These are phyloP conservation scores for Lodderomyces metapsilosis DNA, from an alignment of 1,139 yeast genomes.

Conservation along the genomic window DNA sequence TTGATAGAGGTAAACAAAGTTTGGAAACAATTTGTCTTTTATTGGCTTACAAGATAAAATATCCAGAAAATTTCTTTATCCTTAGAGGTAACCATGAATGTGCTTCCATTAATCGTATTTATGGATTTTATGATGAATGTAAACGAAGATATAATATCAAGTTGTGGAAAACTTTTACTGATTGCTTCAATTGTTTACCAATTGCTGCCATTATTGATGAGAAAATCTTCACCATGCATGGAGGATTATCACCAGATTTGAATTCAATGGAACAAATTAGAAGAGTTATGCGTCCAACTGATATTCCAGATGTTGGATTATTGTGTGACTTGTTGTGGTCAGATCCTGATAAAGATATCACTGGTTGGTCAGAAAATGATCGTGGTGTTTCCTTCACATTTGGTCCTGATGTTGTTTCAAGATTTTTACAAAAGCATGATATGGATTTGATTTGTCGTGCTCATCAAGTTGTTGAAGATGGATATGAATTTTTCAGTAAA, in stretches of 20 bases:
- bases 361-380: slow-evolving; percentile 98
- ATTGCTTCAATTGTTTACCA: slow-evolving; percentile 96
- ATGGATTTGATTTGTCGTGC: slow-evolving; percentile 98
- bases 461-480: slow-evolving; percentile 98
- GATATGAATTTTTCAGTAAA: slow-evolving; percentile 94
- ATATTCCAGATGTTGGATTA: slow-evolving; percentile 95
- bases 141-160: slow-evolving; percentile 95
- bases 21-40: slow-evolving; percentile 90
- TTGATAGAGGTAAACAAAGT: slow-evolving; percentile 97
- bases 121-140: slow-evolving; percentile 97
- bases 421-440: slow-evolving; percentile 92
- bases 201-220: slow-evolving; percentile 98
- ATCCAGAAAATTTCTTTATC: slow-evolving; percentile 95
- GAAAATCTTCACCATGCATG: slow-evolving; percentile 97
- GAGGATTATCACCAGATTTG: slow-evolving; percentile 95
- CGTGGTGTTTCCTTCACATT: slow-evolving; percentile 97
- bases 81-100: slow-evolving; percentile 97
- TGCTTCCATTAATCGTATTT: slow-evolving; percentile 94
- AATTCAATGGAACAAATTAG: slow-evolving; percentile 97
- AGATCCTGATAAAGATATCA: slow-evolving; percentile 96
- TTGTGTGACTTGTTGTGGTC: slow-evolving; percentile 96
- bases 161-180: slow-evolving; percentile 97
- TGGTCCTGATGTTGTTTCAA: slow-evolving; percentile 94
- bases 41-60: slow-evolving; percentile 93
- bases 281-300: slow-evolving; percentile 98